Conservation (phyloP, 768 basidiomycete species). For the Vararia minispora region DNA sequence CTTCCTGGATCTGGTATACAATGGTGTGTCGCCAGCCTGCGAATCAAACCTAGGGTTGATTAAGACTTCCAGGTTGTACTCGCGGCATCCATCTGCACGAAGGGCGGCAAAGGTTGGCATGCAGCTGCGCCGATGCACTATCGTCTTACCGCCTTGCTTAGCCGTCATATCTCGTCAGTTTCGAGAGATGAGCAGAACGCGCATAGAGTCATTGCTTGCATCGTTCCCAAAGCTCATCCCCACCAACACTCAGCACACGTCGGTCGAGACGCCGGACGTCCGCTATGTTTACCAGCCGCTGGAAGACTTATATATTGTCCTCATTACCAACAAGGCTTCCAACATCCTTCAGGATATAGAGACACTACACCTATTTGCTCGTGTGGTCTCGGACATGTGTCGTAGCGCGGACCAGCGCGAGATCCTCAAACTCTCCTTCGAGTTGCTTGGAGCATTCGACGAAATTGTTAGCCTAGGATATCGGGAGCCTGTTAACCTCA, state of each 20-base stretch:
- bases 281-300: slow-evolving; percentile 96
- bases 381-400: slow-evolving; percentile 88
- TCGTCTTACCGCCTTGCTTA: slow-evolving; percentile 21
- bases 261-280: slow-evolving; percentile 91
- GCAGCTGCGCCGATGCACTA: neutral
- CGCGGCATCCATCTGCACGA: slow-evolving; percentile 91
- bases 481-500: slow-evolving; percentile 65
- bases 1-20: no score
- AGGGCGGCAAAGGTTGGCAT: slow-evolving; percentile 78
- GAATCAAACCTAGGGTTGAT: neutral
- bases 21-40: neutral
- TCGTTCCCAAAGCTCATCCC: slow-evolving; percentile 98
- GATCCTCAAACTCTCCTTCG: slow-evolving; percentile 84
- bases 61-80: slow-evolving; percentile 59
- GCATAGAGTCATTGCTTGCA: slow-evolving; percentile 91
- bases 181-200: slow-evolving; percentile 80
- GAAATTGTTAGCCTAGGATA: slow-evolving; percentile 91
- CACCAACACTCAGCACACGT: slow-evolving; percentile 88
- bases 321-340: slow-evolving; percentile 98
- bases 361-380: slow-evolving; percentile 87
- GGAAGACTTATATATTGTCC: slow-evolving; percentile 92
- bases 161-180: slow-evolving; percentile 96
- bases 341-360: slow-evolving; percentile 98
- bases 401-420: slow-evolving; percentile 81
- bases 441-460: slow-evolving; percentile 91